Conservation (phyloP, 345 rosid species). For the Bruguiera parviflora region DNA sequence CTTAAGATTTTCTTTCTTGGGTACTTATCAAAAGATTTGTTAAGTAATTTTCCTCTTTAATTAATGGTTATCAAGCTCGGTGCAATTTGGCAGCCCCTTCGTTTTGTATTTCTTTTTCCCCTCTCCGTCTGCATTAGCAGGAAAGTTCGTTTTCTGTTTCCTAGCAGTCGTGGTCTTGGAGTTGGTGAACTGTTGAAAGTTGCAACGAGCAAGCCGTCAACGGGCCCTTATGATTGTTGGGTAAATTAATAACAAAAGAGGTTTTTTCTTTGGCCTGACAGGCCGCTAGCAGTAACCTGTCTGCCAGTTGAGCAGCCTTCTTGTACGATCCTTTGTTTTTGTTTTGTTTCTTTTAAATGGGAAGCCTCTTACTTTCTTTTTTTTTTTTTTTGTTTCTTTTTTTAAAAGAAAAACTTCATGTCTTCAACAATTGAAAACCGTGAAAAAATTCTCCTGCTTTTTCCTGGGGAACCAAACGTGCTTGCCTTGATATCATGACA, state of each 20-base stretch:
- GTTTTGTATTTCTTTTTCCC: too few relatives aligned
- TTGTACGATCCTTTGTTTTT: constrained; percentile 63
- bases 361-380: not conserved
- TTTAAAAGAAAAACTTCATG: not conserved
- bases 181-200: constrained; percentile 18
- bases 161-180: not conserved
- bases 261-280: constrained; percentile 55
- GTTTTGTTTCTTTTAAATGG: not conserved
- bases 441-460: constrained; percentile 6
- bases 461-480: constrained; percentile 55
- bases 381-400: too few relatives aligned
- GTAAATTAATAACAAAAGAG: constrained; percentile 18
- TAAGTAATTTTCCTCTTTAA: too few relatives aligned
- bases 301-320: constrained; percentile 94
- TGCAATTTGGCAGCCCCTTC: too few relatives aligned
- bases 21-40: too few relatives aligned
- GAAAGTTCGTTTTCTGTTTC: too few relatives aligned
- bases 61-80: too few relatives aligned
- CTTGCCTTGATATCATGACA: constrained; percentile 50
- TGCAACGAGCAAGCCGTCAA: constrained; percentile 38
- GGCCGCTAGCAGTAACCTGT: constrained; percentile 75
- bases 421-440: not conserved
- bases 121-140: too few relatives aligned
- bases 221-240: constrained; percentile 44
- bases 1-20: too few relatives aligned